phyloP scores from a whole-genome alignment of 2,329 filamentous ascomycete species.

The Canariomyces notabilis region DNA sequence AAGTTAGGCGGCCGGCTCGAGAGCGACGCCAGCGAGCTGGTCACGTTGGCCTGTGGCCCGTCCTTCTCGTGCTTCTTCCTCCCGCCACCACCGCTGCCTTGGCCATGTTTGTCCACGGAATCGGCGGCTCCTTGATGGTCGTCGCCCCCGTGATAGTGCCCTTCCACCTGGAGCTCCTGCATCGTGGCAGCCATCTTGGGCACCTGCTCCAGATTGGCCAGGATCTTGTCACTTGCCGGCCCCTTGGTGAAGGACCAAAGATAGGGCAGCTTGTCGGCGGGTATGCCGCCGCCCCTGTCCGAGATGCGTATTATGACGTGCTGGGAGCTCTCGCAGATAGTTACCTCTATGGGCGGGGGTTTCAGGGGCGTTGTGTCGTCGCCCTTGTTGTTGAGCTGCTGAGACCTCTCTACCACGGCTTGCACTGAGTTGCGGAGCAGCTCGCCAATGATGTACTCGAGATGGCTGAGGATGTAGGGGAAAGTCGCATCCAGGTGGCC shows the following conservation, averaged over 20 bases:
- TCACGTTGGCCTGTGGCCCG: not conserved
- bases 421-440: conserved; percentile 92
- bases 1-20: conserved; percentile 81
- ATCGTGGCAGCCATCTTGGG: conserved; percentile 90
- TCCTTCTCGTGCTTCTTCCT: not conserved
- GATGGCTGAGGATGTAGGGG: conserved; percentile 90
- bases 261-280: conserved; percentile 76
- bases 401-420: conserved; percentile 74
- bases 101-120: conserved; percentile 32
- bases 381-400: conserved; percentile 30
- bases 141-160: conserved; percentile 3
- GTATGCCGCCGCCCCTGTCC: conserved; percentile 89
- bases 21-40: conserved; percentile 69
- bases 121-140: too few species aligned
- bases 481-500: conserved; percentile 89
- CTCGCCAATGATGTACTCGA: conserved; percentile 97
- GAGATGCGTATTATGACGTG: conserved; percentile 96
- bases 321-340: conserved; percentile 88
- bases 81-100: conserved; percentile 12
- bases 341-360: conserved; percentile 83
- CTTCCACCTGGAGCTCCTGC: conserved; percentile 67
- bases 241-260: conserved; percentile 98
- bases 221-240: conserved; percentile 66
- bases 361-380: conserved; percentile 22
- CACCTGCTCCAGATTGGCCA: conserved; percentile 82